Evolutionary conservation across 192 early-diverging fungal species (phyloP).

Genomic region (Coemansia sp.): DNA sequence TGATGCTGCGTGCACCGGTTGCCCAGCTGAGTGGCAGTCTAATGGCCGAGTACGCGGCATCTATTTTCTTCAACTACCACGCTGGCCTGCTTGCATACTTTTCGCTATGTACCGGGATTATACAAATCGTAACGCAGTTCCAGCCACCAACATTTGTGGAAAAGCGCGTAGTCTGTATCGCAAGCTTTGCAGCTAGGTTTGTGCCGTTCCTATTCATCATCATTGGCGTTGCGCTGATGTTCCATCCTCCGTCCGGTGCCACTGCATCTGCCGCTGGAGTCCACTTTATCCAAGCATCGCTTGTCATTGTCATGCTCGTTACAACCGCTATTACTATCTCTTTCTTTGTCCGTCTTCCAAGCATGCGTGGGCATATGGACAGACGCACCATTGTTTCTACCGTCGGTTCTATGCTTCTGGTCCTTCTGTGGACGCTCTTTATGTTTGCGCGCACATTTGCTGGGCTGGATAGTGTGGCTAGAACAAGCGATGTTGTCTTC

Average conservation of each 20-base stretch:
- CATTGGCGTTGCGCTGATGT: constrained; percentile 9
- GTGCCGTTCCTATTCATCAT: not conserved
- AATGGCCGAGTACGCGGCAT: constrained; percentile 15
- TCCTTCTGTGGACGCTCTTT: constrained; percentile 28
- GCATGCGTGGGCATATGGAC: constrained; percentile 3
- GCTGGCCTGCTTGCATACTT: constrained; percentile 11
- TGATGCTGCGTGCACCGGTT: constrained; percentile 19
- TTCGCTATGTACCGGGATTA: constrained; percentile 3
- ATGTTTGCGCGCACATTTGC: constrained; percentile 20
- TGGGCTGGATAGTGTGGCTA: constrained; percentile 14
- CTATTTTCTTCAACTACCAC: constrained; percentile 27
- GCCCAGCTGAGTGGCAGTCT: not conserved
- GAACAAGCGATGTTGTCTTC: constrained; percentile 20
- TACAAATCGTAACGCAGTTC: constrained; percentile 11
- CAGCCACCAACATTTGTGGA: constrained; percentile 4
- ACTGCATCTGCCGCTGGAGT: not conserved
- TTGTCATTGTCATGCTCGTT: not conserved
- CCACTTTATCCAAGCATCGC: not conserved
- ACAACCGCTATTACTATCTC: not conserved
- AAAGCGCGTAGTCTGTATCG: not conserved
- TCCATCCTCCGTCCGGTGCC: not conserved
- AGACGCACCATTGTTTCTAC: not conserved
- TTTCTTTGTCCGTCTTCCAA: not conserved
- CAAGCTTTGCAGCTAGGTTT: not conserved
- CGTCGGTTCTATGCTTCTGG: not conserved